Evolutionary conservation across 1,284 basidiomycete genomes (phyloP).

Genomic region (Boletus smithii): DNA sequence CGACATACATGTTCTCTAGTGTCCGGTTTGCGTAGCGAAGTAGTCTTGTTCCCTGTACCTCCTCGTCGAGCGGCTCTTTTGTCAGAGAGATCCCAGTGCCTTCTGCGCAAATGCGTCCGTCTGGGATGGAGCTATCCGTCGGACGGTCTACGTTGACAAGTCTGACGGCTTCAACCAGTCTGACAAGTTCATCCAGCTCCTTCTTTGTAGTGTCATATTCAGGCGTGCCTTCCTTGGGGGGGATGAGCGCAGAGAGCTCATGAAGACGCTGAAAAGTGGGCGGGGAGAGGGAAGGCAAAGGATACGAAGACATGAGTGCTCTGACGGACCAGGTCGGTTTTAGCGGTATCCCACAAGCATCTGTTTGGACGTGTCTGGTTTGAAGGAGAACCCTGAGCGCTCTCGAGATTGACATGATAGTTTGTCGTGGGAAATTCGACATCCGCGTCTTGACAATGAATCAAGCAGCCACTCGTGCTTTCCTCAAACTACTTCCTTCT

Average conservation of each 20-base stretch:
- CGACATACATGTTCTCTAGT: conserved; percentile 42
- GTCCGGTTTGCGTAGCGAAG: conserved; percentile 50
- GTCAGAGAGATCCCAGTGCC: conserved; percentile 36
- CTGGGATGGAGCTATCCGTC: conserved; percentile 34
- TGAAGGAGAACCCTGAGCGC: conserved; percentile 5
- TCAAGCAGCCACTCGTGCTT: conserved; percentile 37
- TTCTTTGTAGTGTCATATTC: conserved; percentile 48
- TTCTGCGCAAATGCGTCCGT: conserved; percentile 45
- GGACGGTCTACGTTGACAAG: conserved; percentile 46
- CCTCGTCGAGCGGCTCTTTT: conserved; percentile 24
- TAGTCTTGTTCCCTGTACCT: conserved; percentile 41
- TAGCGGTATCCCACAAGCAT: conserved; percentile 58
- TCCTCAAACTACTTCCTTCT: conserved; percentile 53
- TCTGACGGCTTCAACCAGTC: conserved; percentile 74
- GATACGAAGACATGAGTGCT: conserved; percentile 69
- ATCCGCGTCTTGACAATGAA: conserved; percentile 20
- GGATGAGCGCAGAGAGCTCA: conserved; percentile 63
- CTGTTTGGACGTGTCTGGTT: conserved; percentile 35
- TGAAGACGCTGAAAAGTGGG: conserved; percentile 59
- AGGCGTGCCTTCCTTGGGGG: conserved; percentile 53
- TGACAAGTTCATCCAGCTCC: conserved; percentile 67
- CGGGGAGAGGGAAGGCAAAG: conserved; percentile 56
- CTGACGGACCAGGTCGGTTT: conserved; percentile 74
- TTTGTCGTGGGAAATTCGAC: conserved; percentile 24
- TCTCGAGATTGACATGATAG: no score